Percentiles rank a stretch among this genome's conserved stretches.
phyloP scores from a whole-genome alignment of 305 asterid genomes.

The Ilex paraguariensis region DNA sequence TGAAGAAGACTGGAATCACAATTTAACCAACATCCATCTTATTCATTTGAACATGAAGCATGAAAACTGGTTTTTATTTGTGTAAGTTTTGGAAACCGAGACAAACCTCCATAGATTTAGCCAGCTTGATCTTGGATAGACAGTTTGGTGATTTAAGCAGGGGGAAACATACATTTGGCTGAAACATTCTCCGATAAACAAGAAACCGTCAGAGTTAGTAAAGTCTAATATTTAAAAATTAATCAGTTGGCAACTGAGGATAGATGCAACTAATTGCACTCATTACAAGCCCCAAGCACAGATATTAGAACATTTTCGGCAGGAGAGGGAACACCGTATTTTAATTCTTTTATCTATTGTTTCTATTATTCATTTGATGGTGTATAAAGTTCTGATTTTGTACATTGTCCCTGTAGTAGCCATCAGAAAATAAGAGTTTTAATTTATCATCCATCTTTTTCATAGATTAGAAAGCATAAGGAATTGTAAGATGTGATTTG shows the following conservation, averaged over 20 bases:
- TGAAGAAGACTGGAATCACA: not conserved
- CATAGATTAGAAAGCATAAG: too few species aligned
- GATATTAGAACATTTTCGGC: too few species aligned
- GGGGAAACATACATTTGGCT: conserved; percentile 67
- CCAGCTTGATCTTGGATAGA: conserved; percentile 51
- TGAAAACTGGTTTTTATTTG: not conserved
- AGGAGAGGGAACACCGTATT: too few species aligned
- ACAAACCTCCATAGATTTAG: conserved; percentile 68
- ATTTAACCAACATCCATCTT: not conserved
- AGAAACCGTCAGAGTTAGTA: not conserved
- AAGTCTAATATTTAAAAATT: too few species aligned
- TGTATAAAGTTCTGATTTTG: too few species aligned
- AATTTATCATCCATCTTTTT: too few species aligned
- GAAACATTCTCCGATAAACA: conserved; percentile 14
- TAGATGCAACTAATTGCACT: not conserved
- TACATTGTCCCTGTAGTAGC: too few species aligned
- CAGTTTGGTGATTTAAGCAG: conserved; percentile 45
- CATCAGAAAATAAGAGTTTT: too few species aligned
- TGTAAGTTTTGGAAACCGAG: not conserved
- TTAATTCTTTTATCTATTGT: too few species aligned
- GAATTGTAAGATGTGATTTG: too few species aligned
- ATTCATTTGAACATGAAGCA: not conserved
- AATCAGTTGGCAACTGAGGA: not conserved
- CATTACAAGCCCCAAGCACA: not conserved
- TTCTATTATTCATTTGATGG: too few species aligned